Evolutionary conservation across 2,329 filamentous ascomycete genomes (phyloP).

Genomic region (Calonectria naviculata): DNA sequence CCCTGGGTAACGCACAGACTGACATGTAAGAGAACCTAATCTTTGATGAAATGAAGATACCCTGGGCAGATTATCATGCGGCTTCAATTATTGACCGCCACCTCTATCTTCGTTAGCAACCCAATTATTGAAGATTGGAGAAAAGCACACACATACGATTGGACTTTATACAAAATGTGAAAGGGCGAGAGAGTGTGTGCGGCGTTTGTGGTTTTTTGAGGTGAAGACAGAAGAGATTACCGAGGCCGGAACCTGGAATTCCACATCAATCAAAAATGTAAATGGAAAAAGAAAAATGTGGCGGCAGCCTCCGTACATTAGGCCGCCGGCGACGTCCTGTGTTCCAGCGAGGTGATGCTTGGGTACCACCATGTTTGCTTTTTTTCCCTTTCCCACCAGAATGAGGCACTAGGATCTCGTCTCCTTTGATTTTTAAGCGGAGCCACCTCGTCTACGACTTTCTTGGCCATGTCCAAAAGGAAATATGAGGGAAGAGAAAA

Average conservation of each 20-base stretch:
- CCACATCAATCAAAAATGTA: slow-evolving; percentile 15
- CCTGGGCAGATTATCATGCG: background rate
- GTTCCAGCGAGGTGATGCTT: slow-evolving; percentile 16
- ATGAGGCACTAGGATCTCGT: slow-evolving; percentile 21
- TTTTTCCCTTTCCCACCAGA: slow-evolving; percentile 19
- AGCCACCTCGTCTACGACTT: slow-evolving; percentile 2
- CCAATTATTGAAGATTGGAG: background rate
- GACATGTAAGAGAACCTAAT: slow-evolving; percentile 13
- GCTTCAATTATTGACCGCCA: slow-evolving; percentile 1
- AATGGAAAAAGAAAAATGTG: slow-evolving; percentile 2
- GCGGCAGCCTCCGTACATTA: slow-evolving; percentile 19
- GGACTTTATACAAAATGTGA: background rate
- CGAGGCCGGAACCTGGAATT: slow-evolving; percentile 13
- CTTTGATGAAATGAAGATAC: slow-evolving; percentile 21
- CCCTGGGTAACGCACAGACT: slow-evolving; percentile 14
- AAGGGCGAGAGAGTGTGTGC: background rate
- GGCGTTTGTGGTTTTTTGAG: background rate
- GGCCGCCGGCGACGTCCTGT: slow-evolving; percentile 10
- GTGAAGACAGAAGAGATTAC: slow-evolving; percentile 4
- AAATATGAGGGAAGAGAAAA: slow-evolving; percentile 38
- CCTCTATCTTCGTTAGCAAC: background rate
- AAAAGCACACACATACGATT: too few species aligned
- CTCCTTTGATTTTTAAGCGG: slow-evolving; percentile 16
- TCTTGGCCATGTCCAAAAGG: slow-evolving; percentile 15
- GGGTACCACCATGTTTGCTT: slow-evolving; percentile 26